Base-by-base conservation (phyloP, 441 rosid species). In the Dalechampia spathulata region DNA sequence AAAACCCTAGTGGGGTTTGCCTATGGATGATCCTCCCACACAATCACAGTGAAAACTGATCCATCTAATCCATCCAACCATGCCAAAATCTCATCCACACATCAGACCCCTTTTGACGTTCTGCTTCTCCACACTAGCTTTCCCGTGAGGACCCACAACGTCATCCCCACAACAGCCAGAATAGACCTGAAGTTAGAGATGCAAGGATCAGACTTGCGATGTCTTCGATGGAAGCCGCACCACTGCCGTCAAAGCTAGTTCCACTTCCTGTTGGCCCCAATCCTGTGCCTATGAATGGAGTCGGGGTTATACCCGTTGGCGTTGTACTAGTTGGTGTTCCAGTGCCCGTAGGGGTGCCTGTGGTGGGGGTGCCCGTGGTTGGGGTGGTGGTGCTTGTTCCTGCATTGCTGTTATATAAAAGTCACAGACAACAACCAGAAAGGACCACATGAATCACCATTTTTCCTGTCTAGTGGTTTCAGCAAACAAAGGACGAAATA, bases 201-300 rank as follows among this genome's bases (percentile, higher is more conserved):
- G 68, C 61, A 45, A 68, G 65, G 71, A 77, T 23, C 45, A 62
- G 15, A 62, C 49, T 40, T 8, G 49, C 28, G 50, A 21, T 38
- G 55, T 26, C 55, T 26, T 23, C 59, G 13, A 60, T 15, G 30
- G 63, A 21, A 61, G 68, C 49, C 30, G 58, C 68, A 0, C 74
- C 87, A n/a, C 34, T 30, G 34, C 52, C 72, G 34, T 23, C 72
- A 22, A 72, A 34, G 42, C 69, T 72, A 30, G 4, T 30, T 8
- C 83, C 82, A 32, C 80, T 77, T 44, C 87, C 85, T 2, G 79
- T 42, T 7, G 87, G 87, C 6, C 72, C 86, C 25, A 75, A 55
- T 30, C 34, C 34, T 30, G 34, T 4, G 9, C 78, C 68, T 17
- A 57, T 61, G 54, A 69, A 68, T 10, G 77, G 58, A 17, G 58